These are phyloP conservation scores for Planoprotostelium fungivorum DNA, from an alignment of 78 protist genomes.

Conservation along the genomic window DNA sequence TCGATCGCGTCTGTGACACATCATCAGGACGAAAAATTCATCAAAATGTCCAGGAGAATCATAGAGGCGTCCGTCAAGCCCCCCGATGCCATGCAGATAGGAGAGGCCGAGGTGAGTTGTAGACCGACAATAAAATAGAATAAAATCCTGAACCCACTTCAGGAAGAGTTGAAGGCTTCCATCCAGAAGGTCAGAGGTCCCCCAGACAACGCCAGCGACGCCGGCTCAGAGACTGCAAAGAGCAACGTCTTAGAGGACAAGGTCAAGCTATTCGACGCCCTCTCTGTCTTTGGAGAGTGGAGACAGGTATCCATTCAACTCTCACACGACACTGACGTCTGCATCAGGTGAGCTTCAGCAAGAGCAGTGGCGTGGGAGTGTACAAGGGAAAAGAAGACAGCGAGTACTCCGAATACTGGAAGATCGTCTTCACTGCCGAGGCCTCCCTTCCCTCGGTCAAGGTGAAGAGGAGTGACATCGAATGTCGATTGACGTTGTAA, in stretches of 20 bases:
- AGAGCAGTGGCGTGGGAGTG: neutral
- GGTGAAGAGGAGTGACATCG: neutral
- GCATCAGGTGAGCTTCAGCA: neutral
- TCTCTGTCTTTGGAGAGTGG: neutral
- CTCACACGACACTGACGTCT: neutral
- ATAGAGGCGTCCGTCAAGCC: neutral
- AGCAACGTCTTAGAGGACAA: neutral
- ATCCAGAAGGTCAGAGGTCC: neutral
- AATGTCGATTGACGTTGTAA: neutral
- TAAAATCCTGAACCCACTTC: too few relatives aligned
- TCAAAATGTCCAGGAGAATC: neutral
- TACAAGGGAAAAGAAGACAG: neutral
- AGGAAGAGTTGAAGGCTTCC: neutral
- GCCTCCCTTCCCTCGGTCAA: neutral
- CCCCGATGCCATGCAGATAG: neutral
- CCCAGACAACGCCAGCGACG: neutral
- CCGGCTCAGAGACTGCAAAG: neutral
- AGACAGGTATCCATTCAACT: neutral
- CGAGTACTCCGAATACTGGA: neutral
- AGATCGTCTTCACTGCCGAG: neutral
- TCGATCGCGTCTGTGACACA: neutral
- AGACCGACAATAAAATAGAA: too few relatives aligned
- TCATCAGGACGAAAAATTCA: neutral
- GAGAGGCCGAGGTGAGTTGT: neutral
- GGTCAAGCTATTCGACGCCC: neutral